Conservation (phyloP, 2,329 filamentous ascomycete species). For the Ophiognomonia clavigignenti-juglandacearum region DNA sequence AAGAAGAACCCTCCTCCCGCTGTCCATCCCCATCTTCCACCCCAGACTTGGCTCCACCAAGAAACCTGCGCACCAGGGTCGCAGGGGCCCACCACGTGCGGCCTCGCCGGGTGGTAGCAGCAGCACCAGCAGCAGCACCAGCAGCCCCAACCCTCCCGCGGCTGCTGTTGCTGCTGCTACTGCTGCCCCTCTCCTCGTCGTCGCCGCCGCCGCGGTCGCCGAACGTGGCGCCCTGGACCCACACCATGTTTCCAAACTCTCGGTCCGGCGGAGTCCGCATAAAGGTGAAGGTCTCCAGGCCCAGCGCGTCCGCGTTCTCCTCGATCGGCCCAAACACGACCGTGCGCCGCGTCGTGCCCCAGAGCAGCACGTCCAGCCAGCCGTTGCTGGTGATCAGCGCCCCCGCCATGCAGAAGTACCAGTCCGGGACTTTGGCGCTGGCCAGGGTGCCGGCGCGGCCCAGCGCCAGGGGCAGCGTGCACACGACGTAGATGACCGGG, state of each 20-base stretch:
- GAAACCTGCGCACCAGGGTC: neutral
- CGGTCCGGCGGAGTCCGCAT: slow-evolving; percentile 25
- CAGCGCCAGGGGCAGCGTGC: slow-evolving; percentile 55
- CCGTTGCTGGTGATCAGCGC: slow-evolving; percentile 46
- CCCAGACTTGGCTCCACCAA: slow-evolving; percentile 7
- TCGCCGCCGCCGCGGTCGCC: slow-evolving; percentile 1
- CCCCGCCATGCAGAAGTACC: slow-evolving; percentile 47
- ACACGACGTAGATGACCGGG: slow-evolving; percentile 56
- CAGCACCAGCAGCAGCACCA: too few species aligned
- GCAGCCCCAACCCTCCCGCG: neutral
- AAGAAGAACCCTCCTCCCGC: neutral
- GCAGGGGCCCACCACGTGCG: slow-evolving; percentile 6
- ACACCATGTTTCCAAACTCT: slow-evolving; percentile 26
- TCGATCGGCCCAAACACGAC: slow-evolving; percentile 24
- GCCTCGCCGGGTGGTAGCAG: slow-evolving; percentile 11
- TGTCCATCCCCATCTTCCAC: neutral
- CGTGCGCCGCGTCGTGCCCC: slow-evolving; percentile 23
- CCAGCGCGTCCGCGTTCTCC: slow-evolving; percentile 25
- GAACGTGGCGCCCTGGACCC: slow-evolving; percentile 23
- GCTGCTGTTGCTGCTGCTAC: slow-evolving; percentile 3
- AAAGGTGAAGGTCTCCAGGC: slow-evolving; percentile 32
- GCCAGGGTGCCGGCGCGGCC: slow-evolving; percentile 55
- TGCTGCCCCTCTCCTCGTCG: neutral
- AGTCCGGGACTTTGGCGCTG: slow-evolving; percentile 37
- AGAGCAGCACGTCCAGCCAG: slow-evolving; percentile 28